Percentiles rank a stretch among this genome's conserved stretches.
Evolutionary conservation across 2,329 filamentous ascomycete genomes (phyloP).

Genomic region (Iodosphaeria phyllophila): DNA sequence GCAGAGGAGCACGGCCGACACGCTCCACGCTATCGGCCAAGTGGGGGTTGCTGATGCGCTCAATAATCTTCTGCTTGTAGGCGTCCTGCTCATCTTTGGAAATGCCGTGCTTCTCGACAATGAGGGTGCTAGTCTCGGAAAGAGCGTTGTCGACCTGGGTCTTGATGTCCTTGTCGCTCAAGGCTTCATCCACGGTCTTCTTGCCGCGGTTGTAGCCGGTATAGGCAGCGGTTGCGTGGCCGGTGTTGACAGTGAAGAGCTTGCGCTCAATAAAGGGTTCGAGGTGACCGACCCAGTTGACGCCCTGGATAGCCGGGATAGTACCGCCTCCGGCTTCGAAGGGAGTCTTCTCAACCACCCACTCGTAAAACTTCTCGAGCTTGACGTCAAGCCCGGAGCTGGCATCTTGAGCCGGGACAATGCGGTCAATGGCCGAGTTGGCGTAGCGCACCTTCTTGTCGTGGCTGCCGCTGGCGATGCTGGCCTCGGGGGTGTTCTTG

Average conservation of each 20-base stretch:
- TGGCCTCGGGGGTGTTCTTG: slow-evolving; percentile 49
- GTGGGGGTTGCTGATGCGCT: slow-evolving; percentile 81
- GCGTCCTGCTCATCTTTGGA: slow-evolving; percentile 53
- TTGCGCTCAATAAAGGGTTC: slow-evolving; percentile 97
- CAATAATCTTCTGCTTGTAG: slow-evolving; percentile 85
- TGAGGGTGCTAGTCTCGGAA: slow-evolving; percentile 69
- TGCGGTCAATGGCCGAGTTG: slow-evolving; percentile 96
- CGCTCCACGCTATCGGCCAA: slow-evolving; percentile 87
- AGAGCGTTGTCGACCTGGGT: slow-evolving; percentile 63
- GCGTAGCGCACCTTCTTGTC: slow-evolving; percentile 68
- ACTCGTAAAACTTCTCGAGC: slow-evolving; percentile 98
- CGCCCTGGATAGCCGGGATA: slow-evolving; percentile 61
- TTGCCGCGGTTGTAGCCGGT: slow-evolving; percentile 78
- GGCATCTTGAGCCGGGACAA: slow-evolving; percentile 77
- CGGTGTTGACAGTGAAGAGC: slow-evolving; percentile 97
- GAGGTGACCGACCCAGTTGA: slow-evolving; percentile 86
- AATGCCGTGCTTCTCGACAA: slow-evolving; percentile 76
- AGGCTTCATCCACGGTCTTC: slow-evolving; percentile 74
- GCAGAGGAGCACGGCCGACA: slow-evolving; percentile 82
- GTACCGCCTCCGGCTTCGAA: slow-evolving; percentile 56
- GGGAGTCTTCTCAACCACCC: slow-evolving; percentile 81
- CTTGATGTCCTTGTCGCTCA: slow-evolving; percentile 65
- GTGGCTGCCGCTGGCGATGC: slow-evolving; percentile 50
- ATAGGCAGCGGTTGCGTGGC: slow-evolving; percentile 90
- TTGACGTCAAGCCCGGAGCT: slow-evolving; percentile 74